A percentile compares a stretch with the other conserved stretches of the same genome.
These are phyloP conservation scores for Magnaporthiopsis poae DNA, from an alignment of 2,329 filamentous ascomycete genomes.

Conservation along the genomic window DNA sequence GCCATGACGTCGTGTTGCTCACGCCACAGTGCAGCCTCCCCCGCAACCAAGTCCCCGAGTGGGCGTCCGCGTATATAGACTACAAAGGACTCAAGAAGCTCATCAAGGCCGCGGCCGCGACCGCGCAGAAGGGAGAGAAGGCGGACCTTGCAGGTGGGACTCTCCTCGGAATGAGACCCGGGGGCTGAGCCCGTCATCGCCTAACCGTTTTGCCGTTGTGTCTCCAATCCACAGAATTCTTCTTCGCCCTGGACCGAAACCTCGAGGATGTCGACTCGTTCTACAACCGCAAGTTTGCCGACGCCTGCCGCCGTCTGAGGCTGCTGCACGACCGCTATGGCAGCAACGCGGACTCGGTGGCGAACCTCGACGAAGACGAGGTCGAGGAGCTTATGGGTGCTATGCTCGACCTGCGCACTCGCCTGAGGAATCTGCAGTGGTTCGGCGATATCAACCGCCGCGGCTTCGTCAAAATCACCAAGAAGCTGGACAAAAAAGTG, in stretches of 20 bases:
- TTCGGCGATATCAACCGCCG: slow-evolving; percentile 93
- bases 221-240: slow-evolving; percentile 63
- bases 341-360: slow-evolving; percentile 55
- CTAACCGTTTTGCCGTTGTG: slow-evolving; percentile 22
- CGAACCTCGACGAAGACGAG: slow-evolving; percentile 76
- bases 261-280: slow-evolving; percentile 94
- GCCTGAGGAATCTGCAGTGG: slow-evolving; percentile 88
- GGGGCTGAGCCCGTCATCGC: slow-evolving; percentile 23
- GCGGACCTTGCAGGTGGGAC: slow-evolving; percentile 83
- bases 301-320: slow-evolving; percentile 73
- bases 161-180: slow-evolving; percentile 17
- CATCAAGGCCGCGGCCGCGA: slow-evolving; percentile 68
- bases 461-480: slow-evolving; percentile 96
- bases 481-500: slow-evolving; percentile 96
- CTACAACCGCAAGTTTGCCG: slow-evolving; percentile 90
- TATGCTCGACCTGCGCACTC: slow-evolving; percentile 75
- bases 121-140: slow-evolving; percentile 57
- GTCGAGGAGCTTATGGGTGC: slow-evolving; percentile 83
- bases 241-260: slow-evolving; percentile 91
- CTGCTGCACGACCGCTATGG: slow-evolving; percentile 84
- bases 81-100: slow-evolving; percentile 92
- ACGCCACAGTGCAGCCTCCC: slow-evolving; percentile 37
- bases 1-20: slow-evolving; percentile 1
- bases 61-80: slow-evolving; percentile 75
- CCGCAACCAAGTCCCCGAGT: slow-evolving; percentile 77